Base-by-base conservation (phyloP, 2,329 filamentous ascomycete species). In the Ilyonectria sp. region DNA sequence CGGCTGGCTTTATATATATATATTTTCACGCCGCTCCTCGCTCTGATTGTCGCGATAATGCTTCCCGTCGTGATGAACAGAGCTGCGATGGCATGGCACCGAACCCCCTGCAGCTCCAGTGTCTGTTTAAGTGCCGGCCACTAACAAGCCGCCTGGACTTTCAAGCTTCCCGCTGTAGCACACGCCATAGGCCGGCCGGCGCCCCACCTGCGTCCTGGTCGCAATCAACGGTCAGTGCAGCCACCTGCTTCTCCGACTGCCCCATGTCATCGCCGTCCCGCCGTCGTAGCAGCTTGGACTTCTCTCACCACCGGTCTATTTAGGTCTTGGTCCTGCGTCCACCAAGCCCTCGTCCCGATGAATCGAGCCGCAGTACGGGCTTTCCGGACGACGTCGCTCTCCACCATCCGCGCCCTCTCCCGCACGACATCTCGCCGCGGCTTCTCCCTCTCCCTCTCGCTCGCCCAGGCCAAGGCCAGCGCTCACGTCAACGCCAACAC, bases 321-420 rank as follows among this genome's bases (percentile, higher is more conserved):
- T 57, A 64, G 57, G 60, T 62, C 70, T 71, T 64, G 61, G 63
- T 66, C 58, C 63, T 54, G 54, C 35, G 21, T 58, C 52, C 57
- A 55, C 62, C 57, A 74, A 67, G 54, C 60, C 44, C 63, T 55
- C 69, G 74, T 67, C 75, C 84, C 84, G 84, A 95, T 95, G 93
- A 92, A 92, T 89, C 92, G 91, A 83, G 91, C 88, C 82, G 88
- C 89, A 74, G 82, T 90, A 71, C 88, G 89, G 85, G 89, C 89
- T 77, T 84, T 93, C 80, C 89, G 92, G 85, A 90, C 90, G 78
- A 89, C 89, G 76, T 88, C 89, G 82, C 89, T 91, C 79, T 87
- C 86, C 77, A 86, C 86, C 76, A 87, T 89, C 80, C 90, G 78
- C 77, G 88, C 86, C 79, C 81, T 91, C 71, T 77, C 85, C 74